Evolutionary conservation across 2,329 filamentous ascomycete genomes (phyloP).

Genomic region (Ceratocystis alfenasii): DNA sequence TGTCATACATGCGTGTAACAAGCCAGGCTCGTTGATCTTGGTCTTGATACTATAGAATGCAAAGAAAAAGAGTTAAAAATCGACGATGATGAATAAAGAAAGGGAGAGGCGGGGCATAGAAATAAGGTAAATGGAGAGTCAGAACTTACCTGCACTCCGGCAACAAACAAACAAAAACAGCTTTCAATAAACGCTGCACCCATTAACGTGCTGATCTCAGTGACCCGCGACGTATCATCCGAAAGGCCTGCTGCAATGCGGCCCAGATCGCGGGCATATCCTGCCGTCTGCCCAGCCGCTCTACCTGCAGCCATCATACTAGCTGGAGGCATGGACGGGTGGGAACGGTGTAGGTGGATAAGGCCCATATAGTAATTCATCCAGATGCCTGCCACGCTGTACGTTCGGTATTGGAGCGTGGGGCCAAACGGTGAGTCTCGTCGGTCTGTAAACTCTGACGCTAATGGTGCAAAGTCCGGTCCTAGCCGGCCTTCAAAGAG

Average conservation of each 20-base stretch:
- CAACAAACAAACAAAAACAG: constrained; percentile 74
- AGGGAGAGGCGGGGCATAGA: neutral
- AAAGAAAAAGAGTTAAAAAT: constrained; percentile 22
- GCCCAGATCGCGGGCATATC: constrained; percentile 62
- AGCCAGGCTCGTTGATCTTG: constrained; percentile 64
- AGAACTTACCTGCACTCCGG: constrained; percentile 54
- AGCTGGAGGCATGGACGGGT: constrained; percentile 83
- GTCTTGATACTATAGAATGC: constrained; percentile 50
- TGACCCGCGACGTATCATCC: constrained; percentile 40
- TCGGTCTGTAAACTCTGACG: constrained; percentile 51
- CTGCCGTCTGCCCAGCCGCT: constrained; percentile 58
- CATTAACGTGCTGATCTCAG: constrained; percentile 60
- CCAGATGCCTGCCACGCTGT: constrained; percentile 80
- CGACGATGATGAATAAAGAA: neutral
- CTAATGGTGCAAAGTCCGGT: constrained; percentile 63
- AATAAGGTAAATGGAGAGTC: neutral
- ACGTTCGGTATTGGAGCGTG: constrained; percentile 70
- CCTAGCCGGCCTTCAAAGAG: constrained; percentile 55
- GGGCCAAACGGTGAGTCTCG: constrained; percentile 66
- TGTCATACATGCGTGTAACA: constrained; percentile 59
- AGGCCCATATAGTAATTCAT: constrained; percentile 74
- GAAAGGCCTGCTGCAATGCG: constrained; percentile 64
- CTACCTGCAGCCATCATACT: constrained; percentile 78
- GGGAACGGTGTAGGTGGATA: constrained; percentile 68
- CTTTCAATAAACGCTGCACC: constrained; percentile 74